Percentiles rank a stretch among this genome's conserved stretches.
phyloP scores from a whole-genome alignment of 441 rosid species.

The Bruguiera hainesii region DNA sequence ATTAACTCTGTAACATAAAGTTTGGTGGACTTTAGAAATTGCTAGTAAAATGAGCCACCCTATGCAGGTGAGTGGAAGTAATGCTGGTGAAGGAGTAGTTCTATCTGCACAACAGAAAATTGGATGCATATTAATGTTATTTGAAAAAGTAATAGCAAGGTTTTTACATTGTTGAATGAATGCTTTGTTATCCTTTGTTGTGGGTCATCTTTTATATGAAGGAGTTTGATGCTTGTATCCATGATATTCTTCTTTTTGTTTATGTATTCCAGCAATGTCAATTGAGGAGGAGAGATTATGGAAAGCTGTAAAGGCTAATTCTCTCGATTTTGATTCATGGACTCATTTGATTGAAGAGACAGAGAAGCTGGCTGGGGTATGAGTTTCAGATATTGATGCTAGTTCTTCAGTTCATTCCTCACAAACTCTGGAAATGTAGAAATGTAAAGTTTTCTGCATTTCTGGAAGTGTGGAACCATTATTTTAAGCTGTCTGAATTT shows the following conservation, averaged over 20 bases:
- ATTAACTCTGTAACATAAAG: no score
- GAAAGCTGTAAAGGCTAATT: constrained; percentile 78
- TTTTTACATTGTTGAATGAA: neutral
- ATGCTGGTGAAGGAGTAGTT: neutral
- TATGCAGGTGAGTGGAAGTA: no score
- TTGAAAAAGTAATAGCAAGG: neutral
- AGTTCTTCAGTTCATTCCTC: neutral
- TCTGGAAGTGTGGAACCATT: no score
- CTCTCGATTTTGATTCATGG: constrained; percentile 91
- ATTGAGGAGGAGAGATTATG: constrained; percentile 88
- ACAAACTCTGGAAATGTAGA: neutral
- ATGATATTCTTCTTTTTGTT: neutral
- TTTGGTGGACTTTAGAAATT: neutral
- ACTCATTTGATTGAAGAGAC: constrained; percentile 87
- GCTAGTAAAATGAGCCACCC: neutral
- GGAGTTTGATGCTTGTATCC: neutral
- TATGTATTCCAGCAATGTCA: constrained; percentile 42
- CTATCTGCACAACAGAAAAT: neutral
- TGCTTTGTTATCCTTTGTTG: neutral
- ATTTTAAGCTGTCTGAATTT: no score
- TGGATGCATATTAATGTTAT: neutral
- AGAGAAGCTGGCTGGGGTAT: constrained; percentile 89
- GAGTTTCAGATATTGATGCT: constrained; percentile 10
- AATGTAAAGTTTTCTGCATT: no score
- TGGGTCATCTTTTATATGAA: neutral